Conservation (phyloP, 805 yeast genomes). For the Nakazawaea ambrosiae region DNA sequence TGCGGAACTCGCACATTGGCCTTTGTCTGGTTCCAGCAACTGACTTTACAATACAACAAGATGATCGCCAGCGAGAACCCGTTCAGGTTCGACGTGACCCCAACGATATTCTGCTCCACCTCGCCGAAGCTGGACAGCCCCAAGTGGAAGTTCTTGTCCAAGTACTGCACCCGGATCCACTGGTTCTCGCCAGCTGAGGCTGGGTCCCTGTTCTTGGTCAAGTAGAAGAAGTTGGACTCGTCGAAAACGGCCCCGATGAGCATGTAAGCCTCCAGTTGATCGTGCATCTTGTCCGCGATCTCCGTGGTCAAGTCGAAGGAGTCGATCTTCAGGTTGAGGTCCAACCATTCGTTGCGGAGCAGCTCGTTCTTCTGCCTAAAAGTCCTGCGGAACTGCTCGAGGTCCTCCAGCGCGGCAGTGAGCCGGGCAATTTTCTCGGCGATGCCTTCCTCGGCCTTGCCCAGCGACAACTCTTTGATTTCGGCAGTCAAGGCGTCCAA, state of each 20-base stretch:
- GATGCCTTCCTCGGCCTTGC: background rate
- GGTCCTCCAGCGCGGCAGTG: background rate
- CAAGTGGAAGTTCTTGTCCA: slow-evolving; percentile 15
- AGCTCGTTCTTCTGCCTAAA: slow-evolving; percentile 12
- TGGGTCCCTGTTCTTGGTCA: slow-evolving; percentile 14
- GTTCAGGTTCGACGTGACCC: slow-evolving; percentile 1
- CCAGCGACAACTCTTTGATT: slow-evolving; percentile 2
- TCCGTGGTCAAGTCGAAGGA: slow-evolving; percentile 18
- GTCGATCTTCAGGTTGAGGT: slow-evolving; percentile 13
- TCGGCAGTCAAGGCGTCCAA: slow-evolving; percentile 18
- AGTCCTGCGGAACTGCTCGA: slow-evolving; percentile 18
- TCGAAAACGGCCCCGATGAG: slow-evolving; percentile 29
- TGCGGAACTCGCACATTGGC: background rate
- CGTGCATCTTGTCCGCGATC: slow-evolving; percentile 20
- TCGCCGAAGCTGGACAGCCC: slow-evolving; percentile 4
- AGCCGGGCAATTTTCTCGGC: background rate
- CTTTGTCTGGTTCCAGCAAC: slow-evolving; percentile 3
- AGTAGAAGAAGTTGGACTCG: slow-evolving; percentile 24
- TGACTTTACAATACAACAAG: slow-evolving; percentile 1
- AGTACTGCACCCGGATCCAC: slow-evolving; percentile 26
- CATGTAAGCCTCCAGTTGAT: slow-evolving; percentile 28
- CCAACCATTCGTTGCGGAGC: slow-evolving; percentile 13
- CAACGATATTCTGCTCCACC: background rate
- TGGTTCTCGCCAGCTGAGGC: slow-evolving; percentile 9
- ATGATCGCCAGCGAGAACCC: slow-evolving; percentile 1